Evolutionary conservation across 2,329 filamentous ascomycete genomes (phyloP).

Genomic region (Aureobasidium sp.): DNA sequence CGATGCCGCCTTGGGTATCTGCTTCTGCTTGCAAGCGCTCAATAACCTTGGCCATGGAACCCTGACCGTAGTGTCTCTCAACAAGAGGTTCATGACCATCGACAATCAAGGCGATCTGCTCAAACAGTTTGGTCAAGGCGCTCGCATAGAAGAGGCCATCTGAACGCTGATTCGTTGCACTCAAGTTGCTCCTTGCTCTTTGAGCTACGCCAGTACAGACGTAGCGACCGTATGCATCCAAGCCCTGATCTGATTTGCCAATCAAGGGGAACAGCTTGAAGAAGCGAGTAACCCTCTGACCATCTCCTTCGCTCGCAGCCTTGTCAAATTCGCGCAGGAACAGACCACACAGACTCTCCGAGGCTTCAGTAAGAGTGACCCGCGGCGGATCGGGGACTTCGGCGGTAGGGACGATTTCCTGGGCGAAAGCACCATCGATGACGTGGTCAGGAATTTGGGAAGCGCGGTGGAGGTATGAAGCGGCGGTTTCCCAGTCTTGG

Average conservation of each 20-base stretch:
- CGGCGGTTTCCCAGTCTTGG: conserved; percentile 97
- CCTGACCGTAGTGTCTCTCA: conserved; percentile 83
- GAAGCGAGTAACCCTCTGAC: conserved; percentile 83
- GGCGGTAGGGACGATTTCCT: conserved; percentile 85
- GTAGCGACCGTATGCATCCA: conserved; percentile 93
- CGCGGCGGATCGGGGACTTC: conserved; percentile 90
- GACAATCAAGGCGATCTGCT: conserved; percentile 95
- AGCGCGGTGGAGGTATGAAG: conserved; percentile 77
- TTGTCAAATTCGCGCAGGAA: conserved; percentile 94
- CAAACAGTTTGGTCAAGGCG: conserved; percentile 83
- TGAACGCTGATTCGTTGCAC: conserved; percentile 54
- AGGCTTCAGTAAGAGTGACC: conserved; percentile 76
- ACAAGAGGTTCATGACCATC: conserved; percentile 86
- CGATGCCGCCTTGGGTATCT: conserved; percentile 90
- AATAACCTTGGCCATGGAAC: conserved; percentile 92
- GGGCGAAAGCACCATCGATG: conserved; percentile 74
- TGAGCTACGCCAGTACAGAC: conserved; percentile 91
- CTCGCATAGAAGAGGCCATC: conserved; percentile 89
- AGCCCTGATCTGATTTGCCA: conserved; percentile 73
- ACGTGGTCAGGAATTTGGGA: conserved; percentile 73
- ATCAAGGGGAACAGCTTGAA: conserved; percentile 98
- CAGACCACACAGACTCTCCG: conserved; percentile 79
- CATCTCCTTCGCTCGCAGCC: conserved; percentile 78
- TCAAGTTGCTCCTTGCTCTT: conserved; percentile 71
- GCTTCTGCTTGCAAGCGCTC: conserved; percentile 89